phyloP scores from a whole-genome alignment of 805 yeast genomes.

The Kodamaea restingae region DNA sequence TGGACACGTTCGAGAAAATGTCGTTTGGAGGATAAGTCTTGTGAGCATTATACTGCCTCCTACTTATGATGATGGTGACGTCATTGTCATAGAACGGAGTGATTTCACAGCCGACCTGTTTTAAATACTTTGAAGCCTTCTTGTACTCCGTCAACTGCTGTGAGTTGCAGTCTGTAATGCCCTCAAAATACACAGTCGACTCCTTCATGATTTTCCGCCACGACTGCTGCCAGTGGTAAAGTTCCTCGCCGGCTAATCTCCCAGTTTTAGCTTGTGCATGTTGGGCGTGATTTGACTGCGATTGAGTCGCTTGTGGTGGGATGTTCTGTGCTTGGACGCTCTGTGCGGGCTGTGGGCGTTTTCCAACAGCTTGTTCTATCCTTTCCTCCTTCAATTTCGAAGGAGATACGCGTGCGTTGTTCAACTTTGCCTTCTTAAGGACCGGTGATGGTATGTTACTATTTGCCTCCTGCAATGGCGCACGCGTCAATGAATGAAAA shows the following conservation, averaged over 20 bases:
- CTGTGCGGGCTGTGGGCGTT: conserved; percentile 1
- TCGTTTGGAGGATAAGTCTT: conserved; percentile 50
- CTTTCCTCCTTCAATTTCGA: conserved; percentile 3
- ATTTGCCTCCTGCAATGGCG: conserved; percentile 40
- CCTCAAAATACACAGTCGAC: conserved; percentile 61
- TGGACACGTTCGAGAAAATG: conserved; percentile 60
- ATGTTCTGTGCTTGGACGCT: conserved; percentile 1
- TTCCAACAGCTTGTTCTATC: background rate
- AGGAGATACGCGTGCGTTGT: conserved; percentile 9
- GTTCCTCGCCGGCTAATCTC: conserved; percentile 42
- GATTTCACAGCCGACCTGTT: conserved; percentile 46
- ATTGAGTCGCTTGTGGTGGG: conserved; percentile 1
- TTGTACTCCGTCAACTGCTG: conserved; percentile 36
- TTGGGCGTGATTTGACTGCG: conserved; percentile 4
- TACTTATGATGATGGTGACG: conserved; percentile 73
- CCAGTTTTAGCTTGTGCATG: conserved; percentile 14
- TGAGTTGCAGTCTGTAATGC: conserved; percentile 31
- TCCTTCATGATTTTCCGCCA: conserved; percentile 62
- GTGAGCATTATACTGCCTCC: conserved; percentile 45
- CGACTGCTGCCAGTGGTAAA: conserved; percentile 58
- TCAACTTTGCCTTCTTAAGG: conserved; percentile 28
- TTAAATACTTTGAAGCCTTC: conserved; percentile 42
- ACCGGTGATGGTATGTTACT: conserved; percentile 38
- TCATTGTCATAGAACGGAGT: conserved; percentile 48
- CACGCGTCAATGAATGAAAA: conserved; percentile 16